Evolutionary conservation across 345 rosid species (phyloP), one percentile per base, ranked within the genome.

Genomic region (Odontarrhena argentea): DNA sequence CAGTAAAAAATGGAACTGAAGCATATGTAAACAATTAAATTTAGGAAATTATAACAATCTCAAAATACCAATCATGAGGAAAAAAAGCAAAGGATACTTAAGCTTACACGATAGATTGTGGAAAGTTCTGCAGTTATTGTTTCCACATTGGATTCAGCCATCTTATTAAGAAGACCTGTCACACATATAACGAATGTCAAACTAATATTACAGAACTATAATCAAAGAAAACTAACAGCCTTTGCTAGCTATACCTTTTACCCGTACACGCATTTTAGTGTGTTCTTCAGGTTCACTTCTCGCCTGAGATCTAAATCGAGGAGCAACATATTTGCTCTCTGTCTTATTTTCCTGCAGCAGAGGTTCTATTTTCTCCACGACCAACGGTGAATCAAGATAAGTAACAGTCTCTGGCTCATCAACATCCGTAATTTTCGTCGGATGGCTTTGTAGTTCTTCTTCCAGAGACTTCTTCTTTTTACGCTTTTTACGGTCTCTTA

Each of bases 81-180:
- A 26, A 70, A 22, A 44, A n/a, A 24, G 52, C 8, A 63, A 62
- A 37, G 48, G 68, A 37, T 54, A 30, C 26, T 63, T 22, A 28
- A 69, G 65, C 89, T 35, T 83, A 94, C 97, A 18, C 69, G 79
- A 73, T 80, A 83, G 62, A 94, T 79, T 51, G 80, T 67, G 52
- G 95, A 75, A 74, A 87, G 82, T 62, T 91, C 96, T 50, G 82
- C 88, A 0, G 97, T 87, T 63, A 91, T 65, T 60, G 96, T 82
- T 74, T 94, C 99, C 68, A 88, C 85, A 60, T 94, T 91, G 36
- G 94, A 82, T 80, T 94, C 99, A 47, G 88, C 83, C 58, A 91
- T 69, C 84, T 81, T 88, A 77, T 88, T 87, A 36, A 91, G 83
- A 75, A 94, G 89, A 79, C 95, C 97, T 86, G 87, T 10, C 78